Conservation (phyloP, 202 grass and related monocot genomes). For the Zizania palustris region DNA sequence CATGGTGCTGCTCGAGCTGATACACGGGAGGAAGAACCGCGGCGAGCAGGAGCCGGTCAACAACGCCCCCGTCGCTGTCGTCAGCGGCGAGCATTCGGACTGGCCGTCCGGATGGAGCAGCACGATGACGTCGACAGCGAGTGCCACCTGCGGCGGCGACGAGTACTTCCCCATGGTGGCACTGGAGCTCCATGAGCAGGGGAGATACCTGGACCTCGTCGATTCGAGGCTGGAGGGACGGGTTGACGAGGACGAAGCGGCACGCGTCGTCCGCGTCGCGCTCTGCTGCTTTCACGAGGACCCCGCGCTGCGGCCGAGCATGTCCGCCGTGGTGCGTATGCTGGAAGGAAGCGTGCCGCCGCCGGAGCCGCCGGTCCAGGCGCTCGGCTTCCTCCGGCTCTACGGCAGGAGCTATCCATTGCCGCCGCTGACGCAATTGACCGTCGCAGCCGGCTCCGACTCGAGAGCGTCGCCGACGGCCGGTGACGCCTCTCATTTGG, state of each 20-base stretch:
- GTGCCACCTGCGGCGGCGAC: slow-evolving; percentile 19
- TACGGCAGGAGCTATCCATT: slow-evolving; percentile 59
- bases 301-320: slow-evolving; percentile 73
- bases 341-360: slow-evolving; percentile 59
- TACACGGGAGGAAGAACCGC: slow-evolving; percentile 85
- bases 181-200: slow-evolving; percentile 68
- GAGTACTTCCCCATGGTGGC: slow-evolving; percentile 89
- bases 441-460: background rate
- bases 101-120: slow-evolving; percentile 49
- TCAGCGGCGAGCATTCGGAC: slow-evolving; percentile 13
- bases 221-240: slow-evolving; percentile 65
- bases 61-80: background rate
- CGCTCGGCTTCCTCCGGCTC: slow-evolving; percentile 75
- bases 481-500: slow-evolving; percentile 8
- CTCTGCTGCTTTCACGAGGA: slow-evolving; percentile 87
- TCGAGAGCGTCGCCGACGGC: slow-evolving; percentile 32
- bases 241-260: slow-evolving; percentile 56
- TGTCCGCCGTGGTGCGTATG: slow-evolving; percentile 61
- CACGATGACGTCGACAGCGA: slow-evolving; percentile 22
- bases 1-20: slow-evolving; percentile 89
- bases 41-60: slow-evolving; percentile 20
- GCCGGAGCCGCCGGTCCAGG: slow-evolving; percentile 52
- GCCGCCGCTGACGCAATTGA: background rate
- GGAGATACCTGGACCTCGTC: slow-evolving; percentile 63
- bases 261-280: slow-evolving; percentile 56